Base-by-base conservation (phyloP, 108 stramenopile genomes). In the Phaeodactylum tricornutum region DNA sequence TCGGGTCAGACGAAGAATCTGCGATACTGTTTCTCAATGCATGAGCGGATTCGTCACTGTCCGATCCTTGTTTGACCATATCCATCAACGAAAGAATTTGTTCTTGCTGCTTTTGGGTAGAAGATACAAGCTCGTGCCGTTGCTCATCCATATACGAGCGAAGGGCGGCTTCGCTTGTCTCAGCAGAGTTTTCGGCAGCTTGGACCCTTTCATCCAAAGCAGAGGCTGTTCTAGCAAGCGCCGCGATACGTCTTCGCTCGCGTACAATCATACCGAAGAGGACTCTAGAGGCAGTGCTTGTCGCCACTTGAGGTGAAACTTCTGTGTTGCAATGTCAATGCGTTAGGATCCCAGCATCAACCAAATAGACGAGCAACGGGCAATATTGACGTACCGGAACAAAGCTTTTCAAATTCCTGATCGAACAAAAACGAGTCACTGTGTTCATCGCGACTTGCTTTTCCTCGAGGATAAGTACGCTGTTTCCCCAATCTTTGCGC, bases 191-290 rank as follows among this genome's bases (percentile, higher is more conserved):
- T 48, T 74, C 68, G 6, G 68, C 64, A 17, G 47, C 47, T 47
- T 56, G 57, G 24, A 63, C 55, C 37, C 55, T 50, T 41, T 72
- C 68, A 41, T 80, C 73, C 14, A 80, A 53, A 15, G 43, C 27
- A 5, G 74, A 74, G 9, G 79, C 79, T 5, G 74, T 65, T 38
- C 71, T 40, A 1, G 75, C 75, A 31, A 77, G 35, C 17, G 66
- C 27, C 11, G 63, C 55, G 17, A 77, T 68, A 40, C 81, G 61
- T 29, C 74, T 38, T 31, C 75, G 45, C 60, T 82, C 81, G 30
- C 73, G 35, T 9, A 82, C 76, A 1, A 82, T 67, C 81, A 82
- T 82, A 19, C 81, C 81, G 48, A 82, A 82, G 24, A 82, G 58
- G 1, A 72, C 64, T 33, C 50, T 61, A n/a, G 73, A 54, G 20